A percentile compares a stretch with the other conserved stretches of the same genome.
Conservation (phyloP, 2,329 filamentous ascomycete genomes). For the Fusarium nodosum region DNA sequence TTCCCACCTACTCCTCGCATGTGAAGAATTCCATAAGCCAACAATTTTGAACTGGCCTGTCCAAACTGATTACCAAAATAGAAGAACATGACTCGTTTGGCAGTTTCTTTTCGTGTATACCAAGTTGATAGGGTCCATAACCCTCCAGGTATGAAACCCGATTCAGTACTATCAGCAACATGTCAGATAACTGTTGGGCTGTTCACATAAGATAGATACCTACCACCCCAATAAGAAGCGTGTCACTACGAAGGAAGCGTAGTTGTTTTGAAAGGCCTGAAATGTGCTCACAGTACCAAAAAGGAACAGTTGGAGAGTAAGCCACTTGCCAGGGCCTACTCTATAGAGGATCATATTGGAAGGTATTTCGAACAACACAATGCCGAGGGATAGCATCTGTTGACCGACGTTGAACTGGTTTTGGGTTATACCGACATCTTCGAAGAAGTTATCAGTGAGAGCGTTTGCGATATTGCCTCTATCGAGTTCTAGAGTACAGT, state of each 20-base stretch:
- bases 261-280: slow-evolving; percentile 65
- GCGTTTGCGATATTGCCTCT: slow-evolving; percentile 62
- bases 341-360: slow-evolving; percentile 55
- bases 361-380: slow-evolving; percentile 61
- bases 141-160: slow-evolving; percentile 67
- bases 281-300: slow-evolving; percentile 68
- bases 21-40: slow-evolving; percentile 63
- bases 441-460: slow-evolving; percentile 63
- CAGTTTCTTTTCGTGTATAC: slow-evolving; percentile 67
- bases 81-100: slow-evolving; percentile 66
- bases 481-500: slow-evolving; percentile 53
- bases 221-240: slow-evolving; percentile 64
- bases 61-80: slow-evolving; percentile 69
- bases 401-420: slow-evolving; percentile 67
- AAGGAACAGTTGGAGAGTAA: slow-evolving; percentile 66
- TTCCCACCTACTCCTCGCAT: slow-evolving; percentile 61
- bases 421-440: slow-evolving; percentile 63
- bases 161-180: slow-evolving; percentile 55
- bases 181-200: too few relatives aligned
- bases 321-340: slow-evolving; percentile 63
- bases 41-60: slow-evolving; percentile 54
- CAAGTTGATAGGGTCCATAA: slow-evolving; percentile 67
- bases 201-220: too few relatives aligned
- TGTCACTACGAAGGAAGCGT: slow-evolving; percentile 62
- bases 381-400: slow-evolving; percentile 64